phyloP scores from a whole-genome alignment of 2,329 filamentous ascomycete genomes.

The Calonectria fujianensis region DNA sequence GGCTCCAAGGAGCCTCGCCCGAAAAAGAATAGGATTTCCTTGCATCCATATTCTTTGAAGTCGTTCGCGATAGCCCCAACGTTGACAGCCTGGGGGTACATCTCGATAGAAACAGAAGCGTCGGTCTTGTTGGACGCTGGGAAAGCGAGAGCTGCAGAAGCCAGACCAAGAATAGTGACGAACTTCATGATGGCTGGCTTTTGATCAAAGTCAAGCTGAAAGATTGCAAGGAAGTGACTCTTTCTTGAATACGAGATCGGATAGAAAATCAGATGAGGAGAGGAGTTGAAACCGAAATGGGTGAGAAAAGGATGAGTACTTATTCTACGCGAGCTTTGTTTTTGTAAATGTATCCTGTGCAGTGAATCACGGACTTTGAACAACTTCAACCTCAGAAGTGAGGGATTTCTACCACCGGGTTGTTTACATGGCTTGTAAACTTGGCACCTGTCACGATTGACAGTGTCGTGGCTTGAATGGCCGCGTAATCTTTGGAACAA shows the following conservation, averaged over 20 bases:
- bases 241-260: not conserved
- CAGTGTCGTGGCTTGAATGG: not conserved
- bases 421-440: not conserved
- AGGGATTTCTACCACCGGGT: not conserved
- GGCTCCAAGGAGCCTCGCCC: constrained; percentile 16
- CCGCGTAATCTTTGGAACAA: not conserved
- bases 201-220: not conserved
- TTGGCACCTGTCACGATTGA: not conserved
- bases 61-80: constrained; percentile 2
- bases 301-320: not conserved
- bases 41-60: constrained; percentile 17
- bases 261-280: not conserved
- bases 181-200: constrained; percentile 1
- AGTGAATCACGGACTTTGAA: not conserved
- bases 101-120: not conserved
- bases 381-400: not conserved
- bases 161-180: not conserved
- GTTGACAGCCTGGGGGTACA: not conserved
- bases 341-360: not conserved
- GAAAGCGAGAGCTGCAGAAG: not conserved
- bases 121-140: not conserved
- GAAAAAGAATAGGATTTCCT: constrained; percentile 20
- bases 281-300: not conserved
- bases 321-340: not conserved
- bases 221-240: not conserved